Conservation (phyloP, 2,329 filamentous ascomycete species). For the Cladosporium velox region DNA sequence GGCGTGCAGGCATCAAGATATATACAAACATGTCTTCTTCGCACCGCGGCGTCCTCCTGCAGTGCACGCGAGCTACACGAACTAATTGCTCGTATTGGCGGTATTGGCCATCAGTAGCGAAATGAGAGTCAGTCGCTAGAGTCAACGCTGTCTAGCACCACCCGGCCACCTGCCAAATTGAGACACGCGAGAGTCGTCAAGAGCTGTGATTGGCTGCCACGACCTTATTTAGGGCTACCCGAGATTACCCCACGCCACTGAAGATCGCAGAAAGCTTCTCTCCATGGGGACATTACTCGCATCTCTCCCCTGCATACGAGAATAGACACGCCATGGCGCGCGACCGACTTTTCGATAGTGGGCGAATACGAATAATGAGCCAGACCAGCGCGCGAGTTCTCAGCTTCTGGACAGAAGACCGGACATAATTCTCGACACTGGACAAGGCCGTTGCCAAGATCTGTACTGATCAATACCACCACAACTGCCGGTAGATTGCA, state of each 20-base stretch:
- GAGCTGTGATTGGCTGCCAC: neutral
- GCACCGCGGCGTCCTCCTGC: neutral
- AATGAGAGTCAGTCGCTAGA: slow-evolving; percentile 6
- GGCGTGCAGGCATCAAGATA: neutral
- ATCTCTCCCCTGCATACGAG: neutral
- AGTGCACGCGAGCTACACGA: neutral
- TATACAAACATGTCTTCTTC: neutral
- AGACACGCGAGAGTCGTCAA: neutral
- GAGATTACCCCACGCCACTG: slow-evolving; percentile 12
- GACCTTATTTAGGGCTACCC: neutral
- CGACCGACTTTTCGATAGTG: neutral
- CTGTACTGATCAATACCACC: neutral
- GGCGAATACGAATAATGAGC: neutral
- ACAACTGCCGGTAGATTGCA: neutral
- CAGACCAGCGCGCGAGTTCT: neutral
- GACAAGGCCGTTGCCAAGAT: neutral
- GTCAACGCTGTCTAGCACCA: neutral
- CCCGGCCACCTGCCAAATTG: neutral
- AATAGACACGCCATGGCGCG: slow-evolving; percentile 3
- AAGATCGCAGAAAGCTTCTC: neutral
- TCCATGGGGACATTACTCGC: neutral
- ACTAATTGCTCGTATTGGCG: slow-evolving; percentile 5
- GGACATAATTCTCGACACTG: neutral
- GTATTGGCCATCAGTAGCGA: slow-evolving; percentile 7
- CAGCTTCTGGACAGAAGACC: neutral